Evolutionary conservation across 805 yeast genomes (phyloP), one percentile per base, ranked within the genome.

Genomic region (Starmerella apicola): DNA sequence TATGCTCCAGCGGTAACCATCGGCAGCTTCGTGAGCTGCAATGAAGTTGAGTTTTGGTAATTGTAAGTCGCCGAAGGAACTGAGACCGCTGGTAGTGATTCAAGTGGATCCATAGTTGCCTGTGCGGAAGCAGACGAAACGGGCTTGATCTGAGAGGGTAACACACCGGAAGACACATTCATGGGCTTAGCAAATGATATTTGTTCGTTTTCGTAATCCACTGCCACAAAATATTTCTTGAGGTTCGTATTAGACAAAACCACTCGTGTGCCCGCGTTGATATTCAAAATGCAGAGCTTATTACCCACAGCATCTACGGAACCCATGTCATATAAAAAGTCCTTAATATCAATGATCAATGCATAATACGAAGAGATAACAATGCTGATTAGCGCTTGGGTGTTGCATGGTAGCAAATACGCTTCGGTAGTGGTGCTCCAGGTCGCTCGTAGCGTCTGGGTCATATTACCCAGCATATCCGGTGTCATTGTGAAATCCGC

Each of bases 271-370:
- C 44, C 27, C 4, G 32, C 36, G 10, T 20, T 42, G 10, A 46
- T 38, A n/a, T 36, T 18, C 20, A 46, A 34, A 10, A 19, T 20
- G 36, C 50, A 46, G 16, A 46, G n/a, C 6, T 34, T 28, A 5
- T 13, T 12, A 4, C 46, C 44, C 3, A 10, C 9, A 4, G 20
- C 32, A 9, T 17, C 34, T 4, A 26, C 21, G 17, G 21, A 8
- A 20, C 21, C 21, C 24, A 25, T 2, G 15, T 41, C 37, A 4
- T 9, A 15, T 15, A 46, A 20, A 8, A 22, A 26, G n/a, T 40
- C 42, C 12, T 27, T 8, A 3, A 38, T 12, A 1, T 33, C 9
- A 16, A 42, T 13, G 4, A 13, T n/a, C 19, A 44, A 16, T 20
- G 24, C 5, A 27, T n/a, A 8, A 8, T 20, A 18, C 13, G 10